phyloP scores from a whole-genome alignment of 2,329 filamentous ascomycete genomes.

The Fusarium sp. region DNA sequence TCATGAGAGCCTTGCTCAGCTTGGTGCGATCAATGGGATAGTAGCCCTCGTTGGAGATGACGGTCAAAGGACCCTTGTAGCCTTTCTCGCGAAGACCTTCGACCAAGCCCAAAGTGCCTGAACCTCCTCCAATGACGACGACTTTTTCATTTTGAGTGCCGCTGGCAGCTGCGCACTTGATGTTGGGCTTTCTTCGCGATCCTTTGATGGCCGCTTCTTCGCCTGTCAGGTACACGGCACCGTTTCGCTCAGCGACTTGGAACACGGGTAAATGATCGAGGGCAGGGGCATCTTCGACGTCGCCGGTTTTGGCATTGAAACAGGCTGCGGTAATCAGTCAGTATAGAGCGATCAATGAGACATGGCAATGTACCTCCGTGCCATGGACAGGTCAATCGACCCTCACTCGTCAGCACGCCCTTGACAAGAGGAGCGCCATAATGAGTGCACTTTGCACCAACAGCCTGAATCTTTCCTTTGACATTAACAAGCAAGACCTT shows the following conservation, averaged over 20 bases:
- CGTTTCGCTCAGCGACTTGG: conserved; percentile 82
- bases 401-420: conserved; percentile 84
- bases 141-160: conserved; percentile 69
- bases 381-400: conserved; percentile 93
- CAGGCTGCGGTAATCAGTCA: conserved; percentile 70
- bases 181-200: conserved; percentile 77
- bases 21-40: conserved; percentile 94
- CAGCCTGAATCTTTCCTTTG: conserved; percentile 78
- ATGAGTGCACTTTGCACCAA: conserved; percentile 88
- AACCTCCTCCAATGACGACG: conserved; percentile 89
- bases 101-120: conserved; percentile 82
- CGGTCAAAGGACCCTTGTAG: conserved; percentile 81
- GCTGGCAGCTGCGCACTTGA: conserved; percentile 71
- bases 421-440: conserved; percentile 92
- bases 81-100: conserved; percentile 86
- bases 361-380: conserved; percentile 78
- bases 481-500: conserved; percentile 90
- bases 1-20: conserved; percentile 90
- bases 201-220: conserved; percentile 82
- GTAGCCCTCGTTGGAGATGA: conserved; percentile 86
- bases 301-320: conserved; percentile 88
- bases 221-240: conserved; percentile 84
- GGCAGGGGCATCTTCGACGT: conserved; percentile 94
- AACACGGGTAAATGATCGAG: conserved; percentile 88
- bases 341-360: not conserved